Conservation (phyloP, 257 asterid genomes). For the Solanum pimpinellifolium region DNA sequence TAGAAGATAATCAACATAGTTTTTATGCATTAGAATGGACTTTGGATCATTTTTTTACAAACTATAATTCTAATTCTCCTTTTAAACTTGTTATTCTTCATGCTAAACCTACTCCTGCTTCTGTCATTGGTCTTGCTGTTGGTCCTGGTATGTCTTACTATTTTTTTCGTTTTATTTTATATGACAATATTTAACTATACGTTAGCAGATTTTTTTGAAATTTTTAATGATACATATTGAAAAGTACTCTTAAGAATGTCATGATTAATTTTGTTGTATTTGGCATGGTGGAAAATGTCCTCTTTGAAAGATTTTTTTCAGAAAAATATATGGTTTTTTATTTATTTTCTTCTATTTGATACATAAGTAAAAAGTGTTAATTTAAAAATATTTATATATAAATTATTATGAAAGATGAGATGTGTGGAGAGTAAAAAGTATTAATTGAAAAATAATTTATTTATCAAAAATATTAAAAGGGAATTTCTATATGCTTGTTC, state of each 20-base stretch:
- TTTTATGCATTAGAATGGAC: constrained; percentile 76
- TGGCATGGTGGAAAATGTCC: not conserved
- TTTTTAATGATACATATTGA: too few species aligned
- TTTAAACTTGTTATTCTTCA: constrained; percentile 66
- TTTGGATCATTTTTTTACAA: constrained; percentile 48
- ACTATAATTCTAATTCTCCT: constrained; percentile 17
- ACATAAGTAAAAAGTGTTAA: not conserved
- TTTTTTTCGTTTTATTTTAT: not conserved
- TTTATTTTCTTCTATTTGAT: not conserved
- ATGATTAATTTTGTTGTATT: not conserved
- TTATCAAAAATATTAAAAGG: too few species aligned
- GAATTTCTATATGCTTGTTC: not conserved
- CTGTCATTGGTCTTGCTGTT: constrained; percentile 45
- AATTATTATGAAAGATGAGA: not conserved
- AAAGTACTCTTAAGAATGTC: not conserved
- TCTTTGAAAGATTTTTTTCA: not conserved
- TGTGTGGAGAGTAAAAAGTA: not conserved
- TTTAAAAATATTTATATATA: not conserved
- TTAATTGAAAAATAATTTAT: too few species aligned
- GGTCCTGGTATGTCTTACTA: constrained; percentile 44
- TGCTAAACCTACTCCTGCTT: constrained; percentile 45
- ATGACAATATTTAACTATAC: not conserved
- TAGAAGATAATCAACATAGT: constrained; percentile 75
- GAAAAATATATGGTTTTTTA: not conserved
- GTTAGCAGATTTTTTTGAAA: not conserved